Evolutionary conservation across 495 filamentous ascomycete genomes (phyloP).

Genomic region (Aspergillus ellipticus): DNA sequence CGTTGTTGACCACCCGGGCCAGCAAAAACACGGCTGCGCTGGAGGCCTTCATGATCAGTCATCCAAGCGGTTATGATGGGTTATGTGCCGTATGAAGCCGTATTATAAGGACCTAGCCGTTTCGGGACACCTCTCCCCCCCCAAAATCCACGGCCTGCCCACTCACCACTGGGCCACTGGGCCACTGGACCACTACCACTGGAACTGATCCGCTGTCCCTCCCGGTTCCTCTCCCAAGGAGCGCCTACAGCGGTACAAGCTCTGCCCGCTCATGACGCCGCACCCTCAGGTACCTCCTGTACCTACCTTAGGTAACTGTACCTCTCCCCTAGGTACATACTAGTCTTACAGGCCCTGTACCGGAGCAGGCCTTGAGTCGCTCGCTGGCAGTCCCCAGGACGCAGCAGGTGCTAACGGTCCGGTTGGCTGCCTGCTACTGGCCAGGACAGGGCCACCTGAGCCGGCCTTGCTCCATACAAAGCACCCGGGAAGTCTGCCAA

Average conservation of each 20-base stretch:
- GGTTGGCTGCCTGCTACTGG: not conserved
- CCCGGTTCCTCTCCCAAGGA: conserved; percentile 5
- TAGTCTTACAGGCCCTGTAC: not conserved
- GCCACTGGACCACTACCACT: not conserved
- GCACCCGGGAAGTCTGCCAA: conserved; percentile 16
- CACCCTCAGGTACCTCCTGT: not conserved
- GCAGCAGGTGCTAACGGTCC: not conserved
- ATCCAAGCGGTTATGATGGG: conserved; percentile 11
- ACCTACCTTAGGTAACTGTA: not conserved
- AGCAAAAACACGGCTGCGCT: conserved; percentile 10
- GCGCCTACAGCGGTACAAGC: conserved; percentile 13
- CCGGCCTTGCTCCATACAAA: conserved; percentile 10
- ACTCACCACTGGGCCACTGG: no score
- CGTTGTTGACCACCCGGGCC: conserved; percentile 24
- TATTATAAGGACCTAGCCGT: not conserved
- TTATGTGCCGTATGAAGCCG: not conserved
- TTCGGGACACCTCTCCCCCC: not conserved
- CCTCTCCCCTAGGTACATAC: not conserved
- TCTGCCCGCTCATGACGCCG: not conserved
- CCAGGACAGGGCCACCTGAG: conserved; percentile 12
- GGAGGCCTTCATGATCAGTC: conserved; percentile 14
- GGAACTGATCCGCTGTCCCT: not conserved
- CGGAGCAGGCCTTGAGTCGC: not conserved
- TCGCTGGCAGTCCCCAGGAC: not conserved
- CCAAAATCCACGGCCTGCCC: no score